Evolutionary conservation across 495 filamentous ascomycete genomes (phyloP).

Genomic region (Echria macrotheca): DNA sequence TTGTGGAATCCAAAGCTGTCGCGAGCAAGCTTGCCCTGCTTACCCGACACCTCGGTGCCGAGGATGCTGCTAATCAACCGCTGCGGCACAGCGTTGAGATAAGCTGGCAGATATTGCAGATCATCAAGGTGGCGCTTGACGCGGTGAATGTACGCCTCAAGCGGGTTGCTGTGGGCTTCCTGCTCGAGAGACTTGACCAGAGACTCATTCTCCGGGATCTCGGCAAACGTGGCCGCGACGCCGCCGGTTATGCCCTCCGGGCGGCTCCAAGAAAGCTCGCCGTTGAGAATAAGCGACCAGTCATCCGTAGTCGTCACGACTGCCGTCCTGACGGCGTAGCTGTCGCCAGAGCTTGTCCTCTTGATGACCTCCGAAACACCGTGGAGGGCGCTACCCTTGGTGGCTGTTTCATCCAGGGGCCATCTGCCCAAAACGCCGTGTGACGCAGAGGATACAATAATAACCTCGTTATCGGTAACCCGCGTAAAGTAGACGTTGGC

Average conservation of each 20-base stretch:
- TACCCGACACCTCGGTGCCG: slow-evolving; percentile 40
- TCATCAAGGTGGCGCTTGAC: slow-evolving; percentile 73
- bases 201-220: slow-evolving; percentile 62
- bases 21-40: slow-evolving; percentile 51
- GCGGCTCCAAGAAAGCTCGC: slow-evolving; percentile 72
- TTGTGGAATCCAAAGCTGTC: slow-evolving; percentile 89
- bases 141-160: slow-evolving; percentile 80
- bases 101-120: slow-evolving; percentile 71
- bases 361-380: slow-evolving; percentile 79
- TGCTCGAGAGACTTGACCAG: slow-evolving; percentile 75
- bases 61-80: slow-evolving; percentile 66
- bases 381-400: slow-evolving; percentile 47
- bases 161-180: slow-evolving; percentile 75
- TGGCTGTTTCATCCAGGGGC: slow-evolving; percentile 43
- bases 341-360: slow-evolving; percentile 44
- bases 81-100: slow-evolving; percentile 57
- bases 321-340: slow-evolving; percentile 73
- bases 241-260: slow-evolving; percentile 73
- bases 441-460: slow-evolving; percentile 69
- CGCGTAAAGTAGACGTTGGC: slow-evolving; percentile 86
- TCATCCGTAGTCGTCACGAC: slow-evolving; percentile 64
- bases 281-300: slow-evolving; percentile 79
- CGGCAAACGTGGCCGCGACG: slow-evolving; percentile 72
- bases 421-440: slow-evolving; percentile 71
- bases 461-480: slow-evolving; percentile 63